These are phyloP conservation scores for Rosa persica DNA, from an alignment of 306 rosid species.

Conservation along the genomic window DNA sequence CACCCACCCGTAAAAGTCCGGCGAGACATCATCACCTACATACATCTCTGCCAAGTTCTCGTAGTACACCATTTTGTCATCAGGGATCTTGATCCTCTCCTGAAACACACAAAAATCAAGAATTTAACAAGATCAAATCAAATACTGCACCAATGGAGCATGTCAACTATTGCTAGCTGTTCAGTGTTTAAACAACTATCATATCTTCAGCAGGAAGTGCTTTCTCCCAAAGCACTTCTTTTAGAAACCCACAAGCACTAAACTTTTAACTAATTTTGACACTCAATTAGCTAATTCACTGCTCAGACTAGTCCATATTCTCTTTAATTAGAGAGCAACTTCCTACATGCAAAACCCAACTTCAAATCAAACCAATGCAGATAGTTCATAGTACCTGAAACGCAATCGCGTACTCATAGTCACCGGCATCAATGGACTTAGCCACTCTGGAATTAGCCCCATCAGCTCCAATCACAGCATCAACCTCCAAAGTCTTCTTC, in stretches of 20 bases:
- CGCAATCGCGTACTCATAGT: slow-evolving; percentile 93
- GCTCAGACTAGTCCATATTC: background rate
- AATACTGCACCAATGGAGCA: background rate
- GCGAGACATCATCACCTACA: slow-evolving; percentile 96
- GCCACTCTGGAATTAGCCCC: slow-evolving; percentile 98
- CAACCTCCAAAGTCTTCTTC: slow-evolving; percentile 75
- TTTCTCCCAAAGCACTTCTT: background rate
- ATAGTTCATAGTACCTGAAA: slow-evolving; percentile 59
- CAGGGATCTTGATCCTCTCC: slow-evolving; percentile 95
- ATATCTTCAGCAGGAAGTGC: background rate
- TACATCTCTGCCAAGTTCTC: slow-evolving; percentile 97
- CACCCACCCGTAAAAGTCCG: slow-evolving; percentile 97
- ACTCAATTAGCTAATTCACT: background rate
- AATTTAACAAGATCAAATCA: background rate
- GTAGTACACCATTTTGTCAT: slow-evolving; percentile 85
- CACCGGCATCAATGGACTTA: slow-evolving; percentile 87
- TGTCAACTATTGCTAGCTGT: too few species aligned
- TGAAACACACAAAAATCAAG: slow-evolving; percentile 23
- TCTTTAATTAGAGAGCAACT: background rate
- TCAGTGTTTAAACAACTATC: too few species aligned
- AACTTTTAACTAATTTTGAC: background rate
- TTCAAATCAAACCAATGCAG: background rate
- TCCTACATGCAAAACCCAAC: background rate
- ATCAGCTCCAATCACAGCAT: slow-evolving; percentile 95
- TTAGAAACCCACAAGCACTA: too few species aligned